Evolutionary conservation across 1,139 yeast species (phyloP).

Genomic region (Wickerhamomyces sp.): DNA sequence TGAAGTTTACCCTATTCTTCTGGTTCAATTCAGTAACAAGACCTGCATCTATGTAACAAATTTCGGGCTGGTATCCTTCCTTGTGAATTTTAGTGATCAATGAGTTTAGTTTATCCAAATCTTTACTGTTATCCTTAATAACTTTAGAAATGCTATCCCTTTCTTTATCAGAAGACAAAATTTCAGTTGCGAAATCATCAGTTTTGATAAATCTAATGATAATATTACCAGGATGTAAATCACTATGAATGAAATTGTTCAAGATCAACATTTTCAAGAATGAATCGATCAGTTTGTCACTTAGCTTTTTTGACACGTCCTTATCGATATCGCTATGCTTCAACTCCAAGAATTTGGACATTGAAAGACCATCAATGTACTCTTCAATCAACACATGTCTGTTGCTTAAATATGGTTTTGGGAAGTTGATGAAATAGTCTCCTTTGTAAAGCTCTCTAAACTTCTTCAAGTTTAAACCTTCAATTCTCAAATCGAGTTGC

Average conservation of each 20-base stretch:
- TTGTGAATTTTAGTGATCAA: constrained; percentile 46
- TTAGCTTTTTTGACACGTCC: constrained; percentile 62
- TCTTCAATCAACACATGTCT: constrained; percentile 82
- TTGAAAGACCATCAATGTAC: constrained; percentile 74
- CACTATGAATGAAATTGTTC: constrained; percentile 94
- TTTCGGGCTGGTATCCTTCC: constrained; percentile 75
- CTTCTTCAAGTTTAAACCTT: constrained; percentile 70
- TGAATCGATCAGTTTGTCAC: constrained; percentile 86
- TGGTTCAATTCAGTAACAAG: constrained; percentile 84
- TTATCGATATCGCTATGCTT: constrained; percentile 29
- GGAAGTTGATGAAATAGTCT: constrained; percentile 68
- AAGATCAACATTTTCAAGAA: constrained; percentile 87
- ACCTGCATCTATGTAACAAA: constrained; percentile 91
- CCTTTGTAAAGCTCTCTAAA: constrained; percentile 43
- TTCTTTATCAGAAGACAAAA: constrained; percentile 30
- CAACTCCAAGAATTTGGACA: constrained; percentile 55
- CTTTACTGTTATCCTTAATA: constrained; percentile 35
- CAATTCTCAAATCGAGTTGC: constrained; percentile 86
- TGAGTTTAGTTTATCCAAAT: constrained; percentile 43
- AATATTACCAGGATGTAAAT: constrained; percentile 93
- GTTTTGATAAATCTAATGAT: constrained; percentile 67
- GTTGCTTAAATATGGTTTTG: constrained; percentile 65
- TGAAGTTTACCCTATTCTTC: constrained; percentile 72
- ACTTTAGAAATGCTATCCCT: constrained; percentile 43
- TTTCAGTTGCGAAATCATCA: constrained; percentile 30